Evolutionary conservation across 805 yeast genomes (phyloP), one percentile per base, ranked within the genome.

Genomic region (Metschnikowia drakensbergensis): DNA sequence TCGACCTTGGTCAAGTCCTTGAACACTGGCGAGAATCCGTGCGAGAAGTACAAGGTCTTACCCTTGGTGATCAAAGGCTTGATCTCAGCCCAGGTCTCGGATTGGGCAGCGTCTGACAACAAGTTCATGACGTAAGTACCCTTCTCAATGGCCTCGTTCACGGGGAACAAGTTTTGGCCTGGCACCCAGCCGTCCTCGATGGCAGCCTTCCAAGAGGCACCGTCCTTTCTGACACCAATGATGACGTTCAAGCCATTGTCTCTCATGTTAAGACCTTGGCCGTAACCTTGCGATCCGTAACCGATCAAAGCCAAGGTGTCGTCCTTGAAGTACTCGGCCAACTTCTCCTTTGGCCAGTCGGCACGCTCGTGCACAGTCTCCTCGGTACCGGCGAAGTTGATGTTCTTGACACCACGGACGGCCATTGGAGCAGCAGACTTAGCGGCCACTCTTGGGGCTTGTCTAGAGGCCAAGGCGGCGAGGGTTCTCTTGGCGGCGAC

Each of bases 211-310:
- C 99, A 94, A 51, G 98, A 94, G 60, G 97, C 94, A 81, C 99
- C 99, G 70, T 88, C 76, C 82, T 94, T 89, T 77, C 99, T 84
- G 66, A 94, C 99, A 84, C 99, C 99, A 62, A 94, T 80, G 71
- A 94, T 88, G 63, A 92, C 99, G 74, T 92, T 92, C 68, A 94
- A 75, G 75, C 99, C 99, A 68, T 94, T 92, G 82, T 94, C 99
- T 80, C 99, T 88, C 80, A 95, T 79, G 90, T 94, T 94, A 65
- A 94, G 84, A 77, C 97, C 98, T 81, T 94, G 99, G 72, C 99
- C 99, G 82, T 94, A 92, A 82, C 99, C 99, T 80, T 94, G 99
- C 60, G 99, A 92, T 71, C 99, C 99, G 84, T 94, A 94, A 76
- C 99, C 99, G 63, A 94, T 91, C 68, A 94, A 77, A 61, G 99